Base-by-base conservation (phyloP, 208 protist genomes). In the Cochliopodium minus region DNA sequence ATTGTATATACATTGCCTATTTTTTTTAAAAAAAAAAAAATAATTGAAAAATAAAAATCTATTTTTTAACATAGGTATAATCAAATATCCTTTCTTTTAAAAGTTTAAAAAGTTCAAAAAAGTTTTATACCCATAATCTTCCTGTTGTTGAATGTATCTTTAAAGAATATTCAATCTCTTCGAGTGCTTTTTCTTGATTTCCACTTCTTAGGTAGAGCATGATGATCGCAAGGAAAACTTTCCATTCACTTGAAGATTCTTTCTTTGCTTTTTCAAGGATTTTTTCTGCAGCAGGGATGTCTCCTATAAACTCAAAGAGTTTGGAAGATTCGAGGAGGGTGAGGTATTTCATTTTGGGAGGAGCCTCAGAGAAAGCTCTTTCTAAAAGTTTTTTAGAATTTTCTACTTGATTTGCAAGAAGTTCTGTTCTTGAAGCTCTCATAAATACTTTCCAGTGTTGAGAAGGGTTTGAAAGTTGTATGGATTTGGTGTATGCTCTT, bases 361-460 rank as follows among this genome's bases (percentile, higher is more conserved):
- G 73, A 33, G 76, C 77, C 30, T 76, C 73, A 10, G 40, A 13
- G 3, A 77, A 43, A 13, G 73, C 76, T 29, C 74, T 57, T 33
- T 73, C 57, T 5, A 83, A 64, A 7, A 83, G 42, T 40, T 58
- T 56, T 25, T 52, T 48, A 2, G 76, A 57, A 30, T 56, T 59
- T 43, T 42, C 50, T 35, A 66, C 34, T 35, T 70, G 58, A 29
- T 57, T 55, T n/a, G 42, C 36, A 29, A 15, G 22, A 6, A 82
- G 59, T 45, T 82, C 76, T 7, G 61, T 79, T 25, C 74, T 53
- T 4, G 70, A 61, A 34, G 66, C 74, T 42, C 69, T 69, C 9
- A 86, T 26, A 68, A 74, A 84, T 5, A 85, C 79, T 52, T 83
- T 85, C 74, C 77, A 86, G 10, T 72, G 48, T 15, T 85, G 66